Evolutionary conservation across 768 basidiomycete genomes (phyloP).

Genomic region (Boletus rufocinnamomeus): DNA sequence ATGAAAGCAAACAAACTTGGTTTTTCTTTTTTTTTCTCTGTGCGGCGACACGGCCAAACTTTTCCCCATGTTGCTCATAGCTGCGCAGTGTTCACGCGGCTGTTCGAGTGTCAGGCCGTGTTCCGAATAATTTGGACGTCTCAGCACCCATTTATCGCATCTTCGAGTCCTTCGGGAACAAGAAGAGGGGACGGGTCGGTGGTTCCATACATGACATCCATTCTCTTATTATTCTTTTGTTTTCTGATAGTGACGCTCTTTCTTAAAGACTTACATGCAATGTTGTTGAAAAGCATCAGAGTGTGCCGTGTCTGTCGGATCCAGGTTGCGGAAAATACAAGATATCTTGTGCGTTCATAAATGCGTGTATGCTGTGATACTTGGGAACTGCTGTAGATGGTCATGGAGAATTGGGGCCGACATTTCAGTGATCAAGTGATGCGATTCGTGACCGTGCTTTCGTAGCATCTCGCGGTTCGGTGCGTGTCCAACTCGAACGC

Average conservation of each 20-base stretch:
- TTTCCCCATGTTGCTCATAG: slow-evolving; percentile 92
- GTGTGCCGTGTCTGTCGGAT: background rate
- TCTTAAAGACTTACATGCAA: background rate
- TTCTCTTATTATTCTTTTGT: background rate
- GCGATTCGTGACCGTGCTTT: background rate
- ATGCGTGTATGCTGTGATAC: background rate
- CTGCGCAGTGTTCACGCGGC: slow-evolving; percentile 61
- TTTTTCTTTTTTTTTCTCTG: slow-evolving; percentile 39
- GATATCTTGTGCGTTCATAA: background rate
- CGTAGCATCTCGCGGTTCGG: no score
- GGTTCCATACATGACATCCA: slow-evolving; percentile 47
- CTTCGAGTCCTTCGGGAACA: slow-evolving; percentile 34
- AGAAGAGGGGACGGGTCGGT: slow-evolving; percentile 77
- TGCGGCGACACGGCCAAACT: slow-evolving; percentile 82
- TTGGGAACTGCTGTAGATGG: background rate
- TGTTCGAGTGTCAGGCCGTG: slow-evolving; percentile 92
- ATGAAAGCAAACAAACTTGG: background rate
- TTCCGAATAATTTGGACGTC: slow-evolving; percentile 74
- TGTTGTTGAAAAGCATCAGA: background rate
- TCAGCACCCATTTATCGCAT: slow-evolving; percentile 73
- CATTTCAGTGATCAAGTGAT: no score
- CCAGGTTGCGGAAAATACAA: background rate
- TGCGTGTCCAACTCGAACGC: background rate
- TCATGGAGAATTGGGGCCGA: no score
- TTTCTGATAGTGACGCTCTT: background rate